phyloP scores from a whole-genome alignment of 345 rosid species.

The Syzygium grande region DNA sequence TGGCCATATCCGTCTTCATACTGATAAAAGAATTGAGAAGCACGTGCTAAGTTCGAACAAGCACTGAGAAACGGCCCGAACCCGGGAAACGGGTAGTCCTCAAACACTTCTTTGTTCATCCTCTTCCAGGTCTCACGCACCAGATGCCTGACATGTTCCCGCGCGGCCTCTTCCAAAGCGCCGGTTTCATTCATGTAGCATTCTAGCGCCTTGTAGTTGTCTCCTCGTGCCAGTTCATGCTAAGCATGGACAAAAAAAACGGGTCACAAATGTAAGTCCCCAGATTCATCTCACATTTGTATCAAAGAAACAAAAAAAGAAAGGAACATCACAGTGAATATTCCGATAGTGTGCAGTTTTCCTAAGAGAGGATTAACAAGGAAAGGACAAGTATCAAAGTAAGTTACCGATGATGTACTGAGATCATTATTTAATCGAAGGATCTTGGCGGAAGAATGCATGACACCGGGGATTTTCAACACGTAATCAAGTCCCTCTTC shows the following conservation, averaged over 20 bases:
- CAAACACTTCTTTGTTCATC: neutral
- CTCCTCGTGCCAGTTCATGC: slow-evolving; percentile 5
- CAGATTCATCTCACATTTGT: neutral
- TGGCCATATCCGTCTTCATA: slow-evolving; percentile 10
- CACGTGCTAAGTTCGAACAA: neutral
- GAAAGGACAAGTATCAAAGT: neutral
- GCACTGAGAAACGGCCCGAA: neutral
- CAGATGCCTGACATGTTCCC: slow-evolving; percentile 2
- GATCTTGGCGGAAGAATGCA: neutral
- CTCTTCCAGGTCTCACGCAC: slow-evolving; percentile 4
- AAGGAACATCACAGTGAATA: accelerated
- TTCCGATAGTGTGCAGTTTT: neutral
- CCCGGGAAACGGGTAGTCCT: neutral
- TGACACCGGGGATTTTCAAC: neutral
- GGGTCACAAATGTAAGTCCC: neutral
- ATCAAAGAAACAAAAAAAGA: neutral
- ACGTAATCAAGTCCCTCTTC: neutral
- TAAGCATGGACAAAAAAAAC: neutral
- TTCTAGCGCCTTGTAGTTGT: slow-evolving; percentile 1
- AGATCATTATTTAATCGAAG: slow-evolving; percentile 3
- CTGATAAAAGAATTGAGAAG: slow-evolving; percentile 6
- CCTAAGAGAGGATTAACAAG: accelerated
- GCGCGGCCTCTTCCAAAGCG: neutral
- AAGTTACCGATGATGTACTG: slow-evolving; percentile 6
- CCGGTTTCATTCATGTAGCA: slow-evolving; percentile 4